Evolutionary conservation across 2,329 filamentous ascomycete species (phyloP).

Genomic region (Pezicula carpinea): DNA sequence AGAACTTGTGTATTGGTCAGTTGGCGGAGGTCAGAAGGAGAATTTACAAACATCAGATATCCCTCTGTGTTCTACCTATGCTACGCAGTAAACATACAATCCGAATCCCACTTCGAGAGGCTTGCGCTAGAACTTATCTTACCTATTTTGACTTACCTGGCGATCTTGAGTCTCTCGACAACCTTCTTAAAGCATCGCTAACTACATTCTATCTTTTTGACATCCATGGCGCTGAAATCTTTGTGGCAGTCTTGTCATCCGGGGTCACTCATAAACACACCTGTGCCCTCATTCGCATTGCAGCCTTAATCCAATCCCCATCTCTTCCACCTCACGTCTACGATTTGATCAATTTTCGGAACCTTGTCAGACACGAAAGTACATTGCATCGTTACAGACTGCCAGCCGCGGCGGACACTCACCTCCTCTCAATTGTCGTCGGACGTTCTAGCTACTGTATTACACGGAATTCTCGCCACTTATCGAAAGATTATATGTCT

Average conservation of each 20-base stretch:
- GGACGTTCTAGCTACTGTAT: neutral
- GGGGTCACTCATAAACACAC: constrained; percentile 4
- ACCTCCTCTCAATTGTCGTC: neutral
- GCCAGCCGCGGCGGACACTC: neutral
- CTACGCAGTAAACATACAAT: neutral
- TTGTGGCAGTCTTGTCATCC: constrained; percentile 5
- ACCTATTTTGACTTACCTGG: neutral
- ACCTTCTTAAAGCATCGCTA: constrained; percentile 8
- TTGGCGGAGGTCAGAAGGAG: too few relatives aligned
- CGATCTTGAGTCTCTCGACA: constrained; percentile 9
- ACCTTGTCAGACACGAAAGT: constrained; percentile 4
- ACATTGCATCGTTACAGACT: constrained; percentile 2
- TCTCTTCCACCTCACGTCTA: constrained; percentile 2
- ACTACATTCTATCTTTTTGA: constrained; percentile 6
- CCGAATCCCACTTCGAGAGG: neutral
- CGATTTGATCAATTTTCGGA: constrained; percentile 1
- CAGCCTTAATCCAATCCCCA: constrained; percentile 3
- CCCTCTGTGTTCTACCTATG: neutral
- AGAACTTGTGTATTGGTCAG: too few relatives aligned
- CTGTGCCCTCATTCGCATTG: constrained; percentile 6
- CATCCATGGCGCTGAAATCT: constrained; percentile 1
- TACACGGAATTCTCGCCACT: constrained; percentile 5
- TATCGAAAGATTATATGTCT: constrained; percentile 5
- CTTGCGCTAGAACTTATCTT: constrained; percentile 1
- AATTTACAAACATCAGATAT: too few relatives aligned